phyloP scores from a whole-genome alignment of 1,284 basidiomycete species.

The Xerocomus amazonicus region DNA sequence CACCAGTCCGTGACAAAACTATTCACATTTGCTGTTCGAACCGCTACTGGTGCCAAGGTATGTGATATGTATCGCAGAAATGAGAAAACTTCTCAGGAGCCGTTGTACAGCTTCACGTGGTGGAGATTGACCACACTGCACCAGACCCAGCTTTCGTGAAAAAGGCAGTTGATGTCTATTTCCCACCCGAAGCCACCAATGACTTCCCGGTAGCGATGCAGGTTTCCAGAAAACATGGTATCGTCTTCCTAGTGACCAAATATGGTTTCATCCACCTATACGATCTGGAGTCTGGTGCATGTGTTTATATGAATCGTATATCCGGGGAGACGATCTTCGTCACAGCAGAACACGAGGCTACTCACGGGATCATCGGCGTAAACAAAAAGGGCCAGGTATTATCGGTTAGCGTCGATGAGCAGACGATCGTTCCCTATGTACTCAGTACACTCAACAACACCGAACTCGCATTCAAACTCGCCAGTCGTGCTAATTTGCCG shows the following conservation, averaged over 20 bases:
- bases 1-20: slow-evolving; percentile 83
- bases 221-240: slow-evolving; percentile 95
- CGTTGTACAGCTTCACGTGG: slow-evolving; percentile 81
- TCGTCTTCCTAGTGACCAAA: slow-evolving; percentile 97
- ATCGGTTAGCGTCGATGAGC: slow-evolving; percentile 95
- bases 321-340: slow-evolving; percentile 99
- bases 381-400: slow-evolving; percentile 99
- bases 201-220: slow-evolving; percentile 99
- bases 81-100: slow-evolving; percentile 15
- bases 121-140: slow-evolving; percentile 96
- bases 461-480: slow-evolving; percentile 97
- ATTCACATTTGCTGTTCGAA: slow-evolving; percentile 95
- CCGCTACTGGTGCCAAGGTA: slow-evolving; percentile 95
- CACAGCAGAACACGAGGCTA: slow-evolving; percentile 92
- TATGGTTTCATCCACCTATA: slow-evolving; percentile 99
- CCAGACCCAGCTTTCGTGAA: slow-evolving; percentile 97
- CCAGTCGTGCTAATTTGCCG: slow-evolving; percentile 94
- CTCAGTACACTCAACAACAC: slow-evolving; percentile 94
- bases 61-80: slow-evolving; percentile 23
- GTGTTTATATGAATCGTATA: slow-evolving; percentile 99
- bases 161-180: slow-evolving; percentile 99
- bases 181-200: slow-evolving; percentile 96
- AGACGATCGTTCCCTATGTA: slow-evolving; percentile 95
- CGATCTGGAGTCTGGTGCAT: slow-evolving; percentile 97
- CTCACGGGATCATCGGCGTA: slow-evolving; percentile 96